Percentiles rank a stretch among this genome's conserved stretches.
phyloP scores from a whole-genome alignment of 495 filamentous ascomycete genomes.

The Hypoxylon lienhwacheense region DNA sequence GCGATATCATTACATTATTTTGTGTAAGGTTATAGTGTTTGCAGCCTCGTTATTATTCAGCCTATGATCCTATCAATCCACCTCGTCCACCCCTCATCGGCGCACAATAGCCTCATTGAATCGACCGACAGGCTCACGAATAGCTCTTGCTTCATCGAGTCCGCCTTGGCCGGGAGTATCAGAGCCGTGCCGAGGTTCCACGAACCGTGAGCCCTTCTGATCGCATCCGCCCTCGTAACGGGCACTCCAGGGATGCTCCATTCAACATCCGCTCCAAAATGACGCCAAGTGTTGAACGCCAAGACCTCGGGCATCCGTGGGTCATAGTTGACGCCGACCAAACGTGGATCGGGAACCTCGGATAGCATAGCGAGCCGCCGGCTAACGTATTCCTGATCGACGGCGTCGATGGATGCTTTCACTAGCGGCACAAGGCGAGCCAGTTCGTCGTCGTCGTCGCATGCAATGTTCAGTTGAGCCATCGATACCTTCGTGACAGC shows the following conservation, averaged over 20 bases:
- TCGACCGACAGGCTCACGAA: constrained; percentile 40
- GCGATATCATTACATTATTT: constrained; percentile 37
- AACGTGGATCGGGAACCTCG: constrained; percentile 39
- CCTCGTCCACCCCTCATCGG: constrained; percentile 38
- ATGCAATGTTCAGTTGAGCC: constrained; percentile 20
- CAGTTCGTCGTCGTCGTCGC: constrained; percentile 26
- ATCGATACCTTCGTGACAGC: constrained; percentile 29
- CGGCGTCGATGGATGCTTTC: constrained; percentile 35
- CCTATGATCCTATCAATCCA: constrained; percentile 42
- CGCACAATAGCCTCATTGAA: constrained; percentile 39
- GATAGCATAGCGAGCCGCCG: constrained; percentile 37
- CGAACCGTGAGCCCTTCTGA: constrained; percentile 38
- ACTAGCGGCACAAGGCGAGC: constrained; percentile 30
- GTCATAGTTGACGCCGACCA: constrained; percentile 41
- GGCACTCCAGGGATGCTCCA: constrained; percentile 41
- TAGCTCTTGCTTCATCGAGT: constrained; percentile 36
- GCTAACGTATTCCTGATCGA: constrained; percentile 40
- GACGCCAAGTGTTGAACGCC: constrained; percentile 43
- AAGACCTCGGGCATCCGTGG: constrained; percentile 37
- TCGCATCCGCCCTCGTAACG: constrained; percentile 37
- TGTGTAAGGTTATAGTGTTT: constrained; percentile 35
- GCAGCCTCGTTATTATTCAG: constrained; percentile 34
- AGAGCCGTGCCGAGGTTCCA: constrained; percentile 39
- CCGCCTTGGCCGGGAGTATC: constrained; percentile 38
- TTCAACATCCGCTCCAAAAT: constrained; percentile 41